A percentile compares a stretch with the other conserved stretches of the same genome.
Evolutionary conservation across 1,284 basidiomycete species (phyloP).

Genomic region (Lignosus rhinocerotis): DNA sequence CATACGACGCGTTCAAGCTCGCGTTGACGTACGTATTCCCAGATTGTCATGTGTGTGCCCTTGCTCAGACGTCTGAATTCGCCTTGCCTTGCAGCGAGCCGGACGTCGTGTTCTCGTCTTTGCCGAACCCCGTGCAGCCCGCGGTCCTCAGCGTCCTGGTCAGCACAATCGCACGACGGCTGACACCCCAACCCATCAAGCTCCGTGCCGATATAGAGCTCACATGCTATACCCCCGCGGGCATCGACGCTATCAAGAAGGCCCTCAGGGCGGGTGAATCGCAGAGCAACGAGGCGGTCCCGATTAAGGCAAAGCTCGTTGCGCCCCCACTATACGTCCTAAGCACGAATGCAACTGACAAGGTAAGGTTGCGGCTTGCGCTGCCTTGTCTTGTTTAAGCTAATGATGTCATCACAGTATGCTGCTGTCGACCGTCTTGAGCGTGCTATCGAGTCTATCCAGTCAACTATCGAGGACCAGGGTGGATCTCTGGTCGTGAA

Average conservation of each 20-base stretch:
- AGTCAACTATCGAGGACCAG: conserved; percentile 78
- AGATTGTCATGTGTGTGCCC: no score
- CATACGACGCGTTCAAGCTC: conserved; percentile 98
- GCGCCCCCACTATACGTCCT: conserved; percentile 97
- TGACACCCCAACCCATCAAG: conserved; percentile 99
- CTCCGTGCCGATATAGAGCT: conserved; percentile 97
- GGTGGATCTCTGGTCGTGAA: conserved; percentile 91
- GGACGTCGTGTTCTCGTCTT: conserved; percentile 79
- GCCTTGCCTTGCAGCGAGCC: conserved; percentile 64
- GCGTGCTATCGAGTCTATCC: conserved; percentile 90
- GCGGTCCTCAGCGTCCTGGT: conserved; percentile 71
- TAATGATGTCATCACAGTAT: conserved; percentile 43
- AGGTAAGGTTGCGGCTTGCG: conserved; percentile 47
- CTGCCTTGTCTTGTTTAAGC: background rate
- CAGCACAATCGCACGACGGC: conserved; percentile 88
- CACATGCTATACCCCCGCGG: conserved; percentile 94
- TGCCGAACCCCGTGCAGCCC: conserved; percentile 64
- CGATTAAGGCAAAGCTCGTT: conserved; percentile 96
- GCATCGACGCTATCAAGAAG: conserved; percentile 97
- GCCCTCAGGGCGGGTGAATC: conserved; percentile 89
- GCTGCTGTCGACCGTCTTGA: conserved; percentile 94
- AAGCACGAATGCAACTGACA: conserved; percentile 96
- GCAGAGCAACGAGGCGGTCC: conserved; percentile 86
- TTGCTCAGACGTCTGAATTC: no score
- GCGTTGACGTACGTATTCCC: conserved; percentile 75